Evolutionary conservation across 164 flowering plant genomes (phyloP), one percentile per base, ranked within the genome.

Genomic region (Nymphaea colorata): DNA sequence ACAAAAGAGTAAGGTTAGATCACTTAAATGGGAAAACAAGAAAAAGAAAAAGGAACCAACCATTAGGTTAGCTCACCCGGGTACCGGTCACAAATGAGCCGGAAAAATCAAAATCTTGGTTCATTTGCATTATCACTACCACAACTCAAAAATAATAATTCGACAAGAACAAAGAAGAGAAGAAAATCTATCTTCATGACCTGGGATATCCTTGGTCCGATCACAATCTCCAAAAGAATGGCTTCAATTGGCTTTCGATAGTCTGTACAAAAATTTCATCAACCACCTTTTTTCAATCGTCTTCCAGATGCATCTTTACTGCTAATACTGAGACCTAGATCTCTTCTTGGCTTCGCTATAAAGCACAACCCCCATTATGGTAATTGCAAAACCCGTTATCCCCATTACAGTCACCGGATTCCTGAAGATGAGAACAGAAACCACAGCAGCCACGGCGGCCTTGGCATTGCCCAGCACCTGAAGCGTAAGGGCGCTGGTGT

Each of bases 341-440:
- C 96, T 79, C 85, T 88, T 93, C 86, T 79, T 89, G 0, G 97
- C 98, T 69, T 93, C 97, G 63, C 96, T 90, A 85, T 93, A 93
- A 71, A 89, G 88, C 59, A 85, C 96, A 43, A 93, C 98, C 10
- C 98, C 98, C 94, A 90, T 86, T 6, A 90, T 72, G 0, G 98
- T 93, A n/a, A 93, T 84, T 0, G 77, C 96, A 51, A 93, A 93
- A 3, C 98, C 98, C 6, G 89, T 74, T 79, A 89, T 86, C 41
- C 98, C 98, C 98, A 93, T 90, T 68, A 81, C 83, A 2, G 91
- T 93, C 66, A 93, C 98, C 70, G 97, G 97, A 76, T 93, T 93
- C 79, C 85, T 79, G 67, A 93, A 93, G 10, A 93, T 93, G 82
- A 93, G 72, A 3, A 90, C 96, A 47, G 98, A 93, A 15, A 93